These are phyloP conservation scores for Colletotrichum sp. DNA, from an alignment of 2,329 filamentous ascomycete species.

Conservation along the genomic window DNA sequence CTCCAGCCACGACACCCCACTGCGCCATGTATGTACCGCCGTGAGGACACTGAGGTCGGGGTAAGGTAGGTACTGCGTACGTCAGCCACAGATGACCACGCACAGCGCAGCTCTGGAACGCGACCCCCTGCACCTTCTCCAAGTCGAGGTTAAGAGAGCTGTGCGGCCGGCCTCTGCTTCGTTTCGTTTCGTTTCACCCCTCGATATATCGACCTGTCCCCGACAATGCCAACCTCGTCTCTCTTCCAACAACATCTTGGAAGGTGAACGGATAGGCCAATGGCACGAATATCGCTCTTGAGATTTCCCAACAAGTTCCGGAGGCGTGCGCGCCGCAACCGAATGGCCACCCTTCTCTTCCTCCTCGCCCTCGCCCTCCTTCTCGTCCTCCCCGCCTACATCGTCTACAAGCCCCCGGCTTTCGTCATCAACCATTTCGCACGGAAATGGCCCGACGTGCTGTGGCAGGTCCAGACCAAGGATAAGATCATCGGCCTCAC, in stretches of 20 bases:
- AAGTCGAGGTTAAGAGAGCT: neutral
- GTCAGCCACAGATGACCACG: neutral
- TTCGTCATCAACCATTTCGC: slow-evolving; percentile 74
- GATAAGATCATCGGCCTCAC: slow-evolving; percentile 80
- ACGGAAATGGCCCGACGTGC: slow-evolving; percentile 75
- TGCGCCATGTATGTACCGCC: neutral
- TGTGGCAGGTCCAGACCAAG: slow-evolving; percentile 69
- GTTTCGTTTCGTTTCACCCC: slow-evolving; percentile 8
- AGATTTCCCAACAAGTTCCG: slow-evolving; percentile 62
- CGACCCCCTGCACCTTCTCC: slow-evolving; percentile 3
- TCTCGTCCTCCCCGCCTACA: slow-evolving; percentile 42
- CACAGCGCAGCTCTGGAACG: neutral
- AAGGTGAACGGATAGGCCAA: slow-evolving; percentile 12
- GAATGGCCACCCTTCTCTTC: slow-evolving; percentile 59
- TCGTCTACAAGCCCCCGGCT: slow-evolving; percentile 78
- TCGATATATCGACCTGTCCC: neutral
- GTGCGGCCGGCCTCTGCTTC: neutral
- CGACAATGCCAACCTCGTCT: neutral
- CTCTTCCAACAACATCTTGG: neutral
- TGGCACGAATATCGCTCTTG: slow-evolving; percentile 49
- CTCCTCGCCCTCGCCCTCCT: slow-evolving; percentile 42
- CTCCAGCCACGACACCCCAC: neutral
- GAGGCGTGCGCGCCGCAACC: slow-evolving; percentile 62
- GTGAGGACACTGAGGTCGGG: neutral
- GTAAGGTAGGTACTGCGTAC: neutral